phyloP scores from a whole-genome alignment of 768 basidiomycete genomes.

The Mycena latifolia region DNA sequence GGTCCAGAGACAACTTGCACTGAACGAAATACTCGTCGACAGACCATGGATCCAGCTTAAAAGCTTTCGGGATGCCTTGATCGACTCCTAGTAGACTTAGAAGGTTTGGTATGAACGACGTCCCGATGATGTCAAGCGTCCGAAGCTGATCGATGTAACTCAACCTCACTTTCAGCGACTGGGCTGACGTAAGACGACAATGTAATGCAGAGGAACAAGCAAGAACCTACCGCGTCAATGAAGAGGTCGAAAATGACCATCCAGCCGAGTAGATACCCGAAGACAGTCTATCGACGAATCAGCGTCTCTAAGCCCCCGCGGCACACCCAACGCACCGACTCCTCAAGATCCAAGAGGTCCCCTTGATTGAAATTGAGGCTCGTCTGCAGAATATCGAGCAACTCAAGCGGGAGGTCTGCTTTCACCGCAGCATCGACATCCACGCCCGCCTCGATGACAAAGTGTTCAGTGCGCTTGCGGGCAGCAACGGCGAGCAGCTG shows the following conservation, averaged over 20 bases:
- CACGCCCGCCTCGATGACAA: constrained; percentile 90
- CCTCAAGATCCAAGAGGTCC: constrained; percentile 50
- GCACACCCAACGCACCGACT: constrained; percentile 46
- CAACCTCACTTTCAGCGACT: constrained; percentile 91
- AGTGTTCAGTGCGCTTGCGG: constrained; percentile 79
- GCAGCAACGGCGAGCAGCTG: constrained; percentile 78
- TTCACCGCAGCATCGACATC: constrained; percentile 70
- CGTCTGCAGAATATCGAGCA: constrained; percentile 72
- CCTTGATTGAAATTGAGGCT: constrained; percentile 55
- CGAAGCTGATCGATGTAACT: constrained; percentile 91
- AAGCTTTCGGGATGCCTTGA: constrained; percentile 69
- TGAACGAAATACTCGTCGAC: constrained; percentile 87
- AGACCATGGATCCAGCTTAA: constrained; percentile 89
- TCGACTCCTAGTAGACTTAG: constrained; percentile 78
- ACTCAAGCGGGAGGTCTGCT: constrained; percentile 72
- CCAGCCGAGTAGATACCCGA: constrained; percentile 87
- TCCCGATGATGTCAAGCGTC: constrained; percentile 71
- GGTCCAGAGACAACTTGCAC: constrained; percentile 56
- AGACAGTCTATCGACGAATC: constrained; percentile 52
- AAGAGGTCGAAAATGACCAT: constrained; percentile 92
- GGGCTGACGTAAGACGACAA: not conserved
- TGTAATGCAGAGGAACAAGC: constrained; percentile 8
- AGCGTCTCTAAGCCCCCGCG: not conserved
- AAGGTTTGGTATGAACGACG: constrained; percentile 78
- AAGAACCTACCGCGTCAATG: constrained; percentile 76